A percentile compares a stretch with the other conserved stretches of the same genome.
Conservation (phyloP, 2,329 filamentous ascomycete genomes). For the Colletotrichum eleusines region DNA sequence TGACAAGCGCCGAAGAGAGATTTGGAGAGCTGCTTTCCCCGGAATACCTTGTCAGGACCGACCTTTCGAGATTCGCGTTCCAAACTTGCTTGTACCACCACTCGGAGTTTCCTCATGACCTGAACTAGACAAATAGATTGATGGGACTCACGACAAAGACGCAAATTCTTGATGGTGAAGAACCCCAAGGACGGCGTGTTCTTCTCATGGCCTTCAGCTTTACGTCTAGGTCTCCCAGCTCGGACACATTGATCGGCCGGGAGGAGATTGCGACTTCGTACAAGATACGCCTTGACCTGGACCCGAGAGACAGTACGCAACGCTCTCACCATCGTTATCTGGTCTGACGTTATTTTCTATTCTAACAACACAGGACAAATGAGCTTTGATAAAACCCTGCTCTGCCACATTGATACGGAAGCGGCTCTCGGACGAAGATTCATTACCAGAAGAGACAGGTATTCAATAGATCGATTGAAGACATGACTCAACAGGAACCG, state of each 20-base stretch:
- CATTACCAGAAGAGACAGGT: not conserved
- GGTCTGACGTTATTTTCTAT: not conserved
- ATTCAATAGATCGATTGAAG: too few relatives aligned
- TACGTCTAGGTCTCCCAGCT: not conserved
- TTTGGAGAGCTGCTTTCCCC: too few relatives aligned
- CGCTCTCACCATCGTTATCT: not conserved
- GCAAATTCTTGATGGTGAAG: not conserved
- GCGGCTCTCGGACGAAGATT: not conserved
- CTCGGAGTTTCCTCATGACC: too few relatives aligned
- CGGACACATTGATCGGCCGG: not conserved
- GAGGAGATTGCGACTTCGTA: not conserved
- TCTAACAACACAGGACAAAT: not conserved
- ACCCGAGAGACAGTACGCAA: not conserved
- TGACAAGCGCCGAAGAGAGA: too few relatives aligned
- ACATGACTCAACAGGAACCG: not conserved
- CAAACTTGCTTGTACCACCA: too few relatives aligned
- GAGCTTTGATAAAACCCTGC: not conserved
- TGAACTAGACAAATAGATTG: too few relatives aligned
- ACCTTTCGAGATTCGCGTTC: too few relatives aligned
- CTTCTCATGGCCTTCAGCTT: not conserved
- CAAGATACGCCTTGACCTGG: not conserved
- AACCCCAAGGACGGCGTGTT: not conserved
- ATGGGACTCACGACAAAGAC: not conserved
- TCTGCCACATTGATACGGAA: not conserved
- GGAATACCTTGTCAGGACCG: too few relatives aligned